A percentile compares a stretch with the other conserved stretches of the same genome.
Evolutionary conservation across 2,329 filamentous ascomycete species (phyloP).

Genomic region (Sporothrix variecibatus): DNA sequence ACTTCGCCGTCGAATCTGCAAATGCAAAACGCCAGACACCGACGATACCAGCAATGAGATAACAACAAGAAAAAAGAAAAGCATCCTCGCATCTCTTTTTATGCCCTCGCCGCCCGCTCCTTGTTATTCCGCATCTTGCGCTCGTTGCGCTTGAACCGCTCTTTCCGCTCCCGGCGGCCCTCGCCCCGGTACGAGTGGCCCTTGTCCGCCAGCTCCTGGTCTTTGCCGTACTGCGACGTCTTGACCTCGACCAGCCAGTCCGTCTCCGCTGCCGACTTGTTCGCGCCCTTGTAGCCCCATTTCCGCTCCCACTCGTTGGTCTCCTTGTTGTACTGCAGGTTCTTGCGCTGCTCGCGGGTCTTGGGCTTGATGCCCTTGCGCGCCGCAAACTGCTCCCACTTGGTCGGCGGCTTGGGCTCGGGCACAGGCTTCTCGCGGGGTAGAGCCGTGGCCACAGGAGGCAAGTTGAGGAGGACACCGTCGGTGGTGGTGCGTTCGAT

Average conservation of each 20-base stretch:
- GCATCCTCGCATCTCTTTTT: background rate
- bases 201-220: conserved; percentile 59
- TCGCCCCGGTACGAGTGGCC: conserved; percentile 63
- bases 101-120: conserved; percentile 44
- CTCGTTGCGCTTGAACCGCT: conserved; percentile 71
- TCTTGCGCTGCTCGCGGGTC: conserved; percentile 70
- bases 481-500: conserved; percentile 65
- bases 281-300: conserved; percentile 85
- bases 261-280: conserved; percentile 76
- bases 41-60: background rate
- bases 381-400: conserved; percentile 93
- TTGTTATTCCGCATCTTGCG: conserved; percentile 68
- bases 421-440: conserved; percentile 94
- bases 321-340: conserved; percentile 81
- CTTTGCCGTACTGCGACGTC: conserved; percentile 70
- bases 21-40: conserved; percentile 7
- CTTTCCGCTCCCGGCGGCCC: conserved; percentile 64
- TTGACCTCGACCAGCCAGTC: conserved; percentile 89
- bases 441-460: conserved; percentile 66
- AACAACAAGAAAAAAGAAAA: background rate
- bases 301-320: conserved; percentile 87
- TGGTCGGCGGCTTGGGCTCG: conserved; percentile 77
- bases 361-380: conserved; percentile 97
- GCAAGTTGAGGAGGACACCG: conserved; percentile 78
- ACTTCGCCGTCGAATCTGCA: background rate